A percentile compares a stretch with the other conserved stretches of the same genome.
These are phyloP conservation scores for Pseudocercospora macadamiae DNA, from an alignment of 2,329 filamentous ascomycete species.

Conservation along the genomic window DNA sequence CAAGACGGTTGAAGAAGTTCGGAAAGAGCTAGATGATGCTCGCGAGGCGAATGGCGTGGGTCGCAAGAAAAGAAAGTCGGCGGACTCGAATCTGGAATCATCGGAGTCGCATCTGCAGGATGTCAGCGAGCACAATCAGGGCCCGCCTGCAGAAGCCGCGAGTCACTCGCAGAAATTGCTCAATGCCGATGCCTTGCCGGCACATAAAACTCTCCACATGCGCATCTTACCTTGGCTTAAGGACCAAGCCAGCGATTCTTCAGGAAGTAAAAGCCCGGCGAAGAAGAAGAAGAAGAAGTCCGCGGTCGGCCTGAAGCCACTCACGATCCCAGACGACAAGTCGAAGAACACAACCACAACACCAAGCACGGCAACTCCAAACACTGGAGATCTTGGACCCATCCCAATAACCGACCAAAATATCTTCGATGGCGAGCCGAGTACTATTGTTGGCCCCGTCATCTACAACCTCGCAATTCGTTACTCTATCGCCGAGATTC, in stretches of 20 bases:
- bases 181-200: neutral
- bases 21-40: neutral
- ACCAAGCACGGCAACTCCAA: neutral
- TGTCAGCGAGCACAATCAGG: neutral
- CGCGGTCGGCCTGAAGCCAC: neutral
- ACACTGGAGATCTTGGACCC: neutral
- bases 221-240: neutral
- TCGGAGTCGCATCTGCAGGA: neutral
- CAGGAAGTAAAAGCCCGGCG: too few species aligned
- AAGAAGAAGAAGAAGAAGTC: neutral
- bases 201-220: neutral
- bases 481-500: constrained; percentile 1
- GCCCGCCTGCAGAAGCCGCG: neutral
- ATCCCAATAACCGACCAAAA: neutral
- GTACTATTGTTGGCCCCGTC: neutral
- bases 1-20: neutral
- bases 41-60: neutral
- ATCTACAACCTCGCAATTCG: neutral
- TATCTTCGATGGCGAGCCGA: constrained; percentile 3
- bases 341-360: neutral
- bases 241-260: neutral
- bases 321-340: neutral
- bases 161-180: neutral
- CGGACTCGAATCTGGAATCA: neutral
- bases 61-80: neutral